Conservation (phyloP, 805 yeast species). For the Blastobotrys americana region DNA sequence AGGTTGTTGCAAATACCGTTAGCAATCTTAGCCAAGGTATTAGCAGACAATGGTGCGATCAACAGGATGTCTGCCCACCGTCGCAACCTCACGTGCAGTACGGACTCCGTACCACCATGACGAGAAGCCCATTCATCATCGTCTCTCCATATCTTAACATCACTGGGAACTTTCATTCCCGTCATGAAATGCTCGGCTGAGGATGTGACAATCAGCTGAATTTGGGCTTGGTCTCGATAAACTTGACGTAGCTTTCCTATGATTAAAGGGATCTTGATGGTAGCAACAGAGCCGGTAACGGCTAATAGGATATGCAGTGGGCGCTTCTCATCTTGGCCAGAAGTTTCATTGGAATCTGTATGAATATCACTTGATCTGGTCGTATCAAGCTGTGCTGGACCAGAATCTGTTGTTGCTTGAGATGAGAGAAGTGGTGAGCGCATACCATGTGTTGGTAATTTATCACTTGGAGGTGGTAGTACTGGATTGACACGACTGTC, state of each 20-base stretch:
- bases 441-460: neutral
- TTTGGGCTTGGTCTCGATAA: constrained; percentile 64
- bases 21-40: constrained; percentile 81
- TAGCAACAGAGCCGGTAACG: constrained; percentile 95
- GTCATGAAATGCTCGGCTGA: constrained; percentile 31
- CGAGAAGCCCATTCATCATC: constrained; percentile 90
- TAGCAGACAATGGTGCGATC: constrained; percentile 91
- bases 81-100: constrained; percentile 82
- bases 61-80: constrained; percentile 95
- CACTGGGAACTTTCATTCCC: constrained; percentile 33
- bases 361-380: too few species aligned
- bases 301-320: constrained; percentile 85
- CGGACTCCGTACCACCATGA: constrained; percentile 66
- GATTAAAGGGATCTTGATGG: constrained; percentile 84
- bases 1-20: constrained; percentile 89
- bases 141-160: constrained; percentile 86
- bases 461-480: neutral
- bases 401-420: neutral
- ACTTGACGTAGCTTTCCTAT: constrained; percentile 78
- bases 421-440: neutral
- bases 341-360: neutral
- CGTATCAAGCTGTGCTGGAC: neutral
- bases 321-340: constrained; percentile 6
- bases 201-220: constrained; percentile 73
- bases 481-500: neutral